Conservation (phyloP, 208 protist genomes). For the Trypanosoma rangeli region DNA sequence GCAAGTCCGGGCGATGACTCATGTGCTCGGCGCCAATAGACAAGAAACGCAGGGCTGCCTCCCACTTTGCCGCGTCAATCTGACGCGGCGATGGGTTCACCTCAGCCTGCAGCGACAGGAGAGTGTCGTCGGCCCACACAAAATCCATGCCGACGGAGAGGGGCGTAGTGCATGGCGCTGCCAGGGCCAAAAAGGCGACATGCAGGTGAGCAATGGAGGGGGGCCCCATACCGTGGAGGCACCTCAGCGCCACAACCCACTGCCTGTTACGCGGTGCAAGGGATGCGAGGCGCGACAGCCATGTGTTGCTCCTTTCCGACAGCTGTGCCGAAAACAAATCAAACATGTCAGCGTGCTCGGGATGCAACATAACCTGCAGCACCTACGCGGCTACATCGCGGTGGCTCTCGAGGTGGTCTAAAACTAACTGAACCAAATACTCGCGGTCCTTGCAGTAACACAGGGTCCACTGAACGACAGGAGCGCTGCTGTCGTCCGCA, state of each 20-base stretch:
- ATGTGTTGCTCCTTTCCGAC: not conserved
- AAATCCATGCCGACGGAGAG: conserved; percentile 16
- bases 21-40: conserved; percentile 6
- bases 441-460: conserved; percentile 15
- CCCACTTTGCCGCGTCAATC: conserved; percentile 4
- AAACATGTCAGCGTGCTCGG: conserved; percentile 5
- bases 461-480: conserved; percentile 16
- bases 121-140: conserved; percentile 18
- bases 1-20: not conserved
- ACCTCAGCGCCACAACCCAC: conserved; percentile 17
- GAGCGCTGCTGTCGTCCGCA: not conserved
- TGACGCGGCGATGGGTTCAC: not conserved
- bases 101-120: conserved; percentile 15
- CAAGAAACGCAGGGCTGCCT: conserved; percentile 13
- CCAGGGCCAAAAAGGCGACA: conserved; percentile 12
- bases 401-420: not conserved
- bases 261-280: conserved; percentile 10
- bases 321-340: conserved; percentile 5
- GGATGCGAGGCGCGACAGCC: not conserved
- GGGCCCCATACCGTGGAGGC: conserved; percentile 4
- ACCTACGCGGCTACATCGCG: not conserved
- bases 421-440: conserved; percentile 13
- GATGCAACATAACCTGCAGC: conserved; percentile 2
- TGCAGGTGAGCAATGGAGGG: conserved; percentile 14
- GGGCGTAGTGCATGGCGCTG: not conserved